Evolutionary conservation across 2,329 filamentous ascomycete species (phyloP), one percentile per base, ranked within the genome.

Genomic region (Arthrocladium fulminans): DNA sequence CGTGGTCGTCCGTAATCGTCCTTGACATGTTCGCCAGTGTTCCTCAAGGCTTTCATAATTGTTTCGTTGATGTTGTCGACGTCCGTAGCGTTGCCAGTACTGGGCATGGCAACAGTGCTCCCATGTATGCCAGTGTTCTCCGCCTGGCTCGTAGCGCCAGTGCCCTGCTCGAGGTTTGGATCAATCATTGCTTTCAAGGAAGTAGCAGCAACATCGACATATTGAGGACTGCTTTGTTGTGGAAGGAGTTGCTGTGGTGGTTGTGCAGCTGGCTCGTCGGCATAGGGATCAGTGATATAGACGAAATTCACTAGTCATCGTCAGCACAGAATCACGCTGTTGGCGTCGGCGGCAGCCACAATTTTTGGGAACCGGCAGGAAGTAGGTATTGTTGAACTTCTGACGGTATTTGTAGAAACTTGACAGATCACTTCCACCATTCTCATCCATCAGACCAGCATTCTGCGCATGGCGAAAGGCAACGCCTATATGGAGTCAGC

Each of bases 391-490:
- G 51, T 20, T 42, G 48, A 50, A 56, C 10, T 46, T 42, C 42
- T 51, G 48, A 13, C 44, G 47, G 41, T 56, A 52, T 40, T 55
- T 53, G 30, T 43, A 49, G 40, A 49, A 49, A 38, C 27, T 49
- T 5, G 23, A 22, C 22, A 49, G 40, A 7, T 43, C 27, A 15
- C 51, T 45, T 12, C 48, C 52, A 29, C 48, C 47, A 3, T 49
- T 45, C n/a, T 49, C 47, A 17, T 40, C 48, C 25, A 41, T 43
- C 24, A 55, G 41, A 30, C 46, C 46, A 10, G 56, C 79, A 72
- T 83, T 83, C 64, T 83, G 80, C 59, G 83, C 79, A 62, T 84
- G 80, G 48, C 80, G 75, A 58, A 83, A 84, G 38, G 81, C 76
- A 56, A 83, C 74, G 45, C 77, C 79, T 56, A 15, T 15, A 23